phyloP scores from a whole-genome alignment of 352 stramenopile genomes.

The Hyaloperonospora brassicae region DNA sequence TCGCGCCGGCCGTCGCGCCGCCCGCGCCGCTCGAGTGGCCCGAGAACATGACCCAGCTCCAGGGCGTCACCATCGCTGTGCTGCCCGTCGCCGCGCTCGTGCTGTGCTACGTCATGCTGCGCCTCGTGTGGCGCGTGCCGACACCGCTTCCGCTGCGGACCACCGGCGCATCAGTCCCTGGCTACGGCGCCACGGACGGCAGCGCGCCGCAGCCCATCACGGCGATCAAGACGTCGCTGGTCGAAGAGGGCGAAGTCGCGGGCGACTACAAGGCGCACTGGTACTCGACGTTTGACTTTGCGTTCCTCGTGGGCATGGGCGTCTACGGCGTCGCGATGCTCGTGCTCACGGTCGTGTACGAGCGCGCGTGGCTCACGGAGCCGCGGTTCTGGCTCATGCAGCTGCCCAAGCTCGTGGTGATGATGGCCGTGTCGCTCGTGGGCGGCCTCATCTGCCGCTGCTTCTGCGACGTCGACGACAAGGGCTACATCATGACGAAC shows the following conservation, averaged over 20 bases:
- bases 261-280: constrained; percentile 34
- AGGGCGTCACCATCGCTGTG: constrained; percentile 33
- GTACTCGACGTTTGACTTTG: background rate
- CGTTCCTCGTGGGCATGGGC: background rate
- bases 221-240: constrained; percentile 40
- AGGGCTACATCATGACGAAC: constrained; percentile 83
- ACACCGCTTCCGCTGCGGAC: constrained; percentile 31
- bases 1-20: constrained; percentile 9
- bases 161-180: constrained; percentile 24
- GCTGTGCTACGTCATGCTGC: constrained; percentile 57
- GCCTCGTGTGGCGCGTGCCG: constrained; percentile 53
- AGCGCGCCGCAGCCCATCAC: constrained; percentile 34
- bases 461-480: constrained; percentile 73
- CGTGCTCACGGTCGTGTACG: constrained; percentile 53
- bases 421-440: constrained; percentile 64
- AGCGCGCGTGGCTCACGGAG: constrained; percentile 43
- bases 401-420: constrained; percentile 60
- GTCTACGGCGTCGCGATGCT: constrained; percentile 44
- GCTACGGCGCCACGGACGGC: constrained; percentile 27
- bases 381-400: constrained; percentile 55
- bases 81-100: constrained; percentile 41
- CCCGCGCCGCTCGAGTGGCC: constrained; percentile 28
- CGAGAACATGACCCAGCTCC: constrained; percentile 31
- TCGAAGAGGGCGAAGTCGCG: constrained; percentile 58
- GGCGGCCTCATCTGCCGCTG: constrained; percentile 70